phyloP scores from a whole-genome alignment of 192 early-diverging fungal species.

The Coemansia aciculifera region DNA sequence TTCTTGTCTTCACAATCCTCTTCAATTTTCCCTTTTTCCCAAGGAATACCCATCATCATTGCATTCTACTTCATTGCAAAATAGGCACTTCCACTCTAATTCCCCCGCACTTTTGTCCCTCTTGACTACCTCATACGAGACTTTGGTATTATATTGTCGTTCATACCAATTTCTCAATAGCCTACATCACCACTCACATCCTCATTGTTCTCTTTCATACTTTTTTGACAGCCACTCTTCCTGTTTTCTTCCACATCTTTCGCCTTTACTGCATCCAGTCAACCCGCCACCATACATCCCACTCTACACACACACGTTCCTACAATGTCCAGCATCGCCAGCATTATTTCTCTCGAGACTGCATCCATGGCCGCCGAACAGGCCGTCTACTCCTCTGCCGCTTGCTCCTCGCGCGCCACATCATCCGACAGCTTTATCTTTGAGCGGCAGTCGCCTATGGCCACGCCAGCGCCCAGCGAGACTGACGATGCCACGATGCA shows the following conservation, averaged over 20 bases:
- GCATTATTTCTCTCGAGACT: slow-evolving; percentile 40
- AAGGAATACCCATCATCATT: slow-evolving; percentile 8
- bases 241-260: slow-evolving; percentile 5
- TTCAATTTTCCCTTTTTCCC: slow-evolving; percentile 7
- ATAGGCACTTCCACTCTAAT: slow-evolving; percentile 9
- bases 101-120: neutral
- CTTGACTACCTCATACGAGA: neutral
- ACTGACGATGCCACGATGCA: slow-evolving; percentile 17
- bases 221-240: slow-evolving; percentile 2
- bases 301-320: slow-evolving; percentile 10
- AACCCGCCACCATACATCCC: neutral
- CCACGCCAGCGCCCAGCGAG: slow-evolving; percentile 20
- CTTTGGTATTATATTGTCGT: slow-evolving; percentile 10
- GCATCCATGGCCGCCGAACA: slow-evolving; percentile 21
- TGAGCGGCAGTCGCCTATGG: slow-evolving; percentile 22
- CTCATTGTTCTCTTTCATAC: slow-evolving; percentile 3
- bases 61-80: slow-evolving; percentile 11
- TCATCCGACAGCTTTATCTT: slow-evolving; percentile 34
- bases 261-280: neutral
- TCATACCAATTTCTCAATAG: neutral
- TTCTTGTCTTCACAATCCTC: neutral
- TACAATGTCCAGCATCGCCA: slow-evolving; percentile 51
- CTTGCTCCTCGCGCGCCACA: slow-evolving; percentile 24
- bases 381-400: slow-evolving; percentile 10
- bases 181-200: neutral